These are phyloP conservation scores for Vanderwaltozyma verrucispora DNA, from an alignment of 805 yeast species.

Conservation along the genomic window DNA sequence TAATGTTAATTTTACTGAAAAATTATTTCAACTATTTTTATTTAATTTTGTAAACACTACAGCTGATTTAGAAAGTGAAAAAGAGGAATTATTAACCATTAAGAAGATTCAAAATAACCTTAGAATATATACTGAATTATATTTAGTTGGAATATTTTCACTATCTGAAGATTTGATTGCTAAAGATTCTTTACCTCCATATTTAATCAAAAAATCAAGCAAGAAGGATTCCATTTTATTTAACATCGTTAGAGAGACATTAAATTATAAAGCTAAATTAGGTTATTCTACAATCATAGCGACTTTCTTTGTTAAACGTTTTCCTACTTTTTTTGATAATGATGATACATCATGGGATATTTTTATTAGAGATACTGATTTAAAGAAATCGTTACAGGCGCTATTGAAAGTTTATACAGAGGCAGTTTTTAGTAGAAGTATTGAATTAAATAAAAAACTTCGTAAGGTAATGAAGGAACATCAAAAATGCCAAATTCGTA, in stretches of 20 bases:
- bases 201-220: constrained; percentile 28
- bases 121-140: constrained; percentile 47
- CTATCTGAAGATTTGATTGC: constrained; percentile 33
- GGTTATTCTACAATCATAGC: constrained; percentile 33
- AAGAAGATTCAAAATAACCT: constrained; percentile 38
- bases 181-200: constrained; percentile 35
- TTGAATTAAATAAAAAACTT: constrained; percentile 29
- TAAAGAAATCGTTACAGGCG: constrained; percentile 25
- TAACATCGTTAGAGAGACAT: constrained; percentile 35
- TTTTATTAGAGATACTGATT: constrained; percentile 21
- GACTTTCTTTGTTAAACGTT: constrained; percentile 40
- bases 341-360: constrained; percentile 18
- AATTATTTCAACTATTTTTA: constrained; percentile 34
- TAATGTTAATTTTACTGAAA: constrained; percentile 39
- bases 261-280: constrained; percentile 31
- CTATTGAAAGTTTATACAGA: constrained; percentile 35
- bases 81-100: constrained; percentile 35
- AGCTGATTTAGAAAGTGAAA: constrained; percentile 21
- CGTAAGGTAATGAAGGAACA: constrained; percentile 31
- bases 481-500: constrained; percentile 49
- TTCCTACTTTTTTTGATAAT: constrained; percentile 28
- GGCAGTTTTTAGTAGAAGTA: constrained; percentile 32
- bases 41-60: constrained; percentile 31
- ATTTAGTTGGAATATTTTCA: constrained; percentile 46
- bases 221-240: constrained; percentile 34